phyloP scores from a whole-genome alignment of 208 protist species.

The Leishmania major region DNA sequence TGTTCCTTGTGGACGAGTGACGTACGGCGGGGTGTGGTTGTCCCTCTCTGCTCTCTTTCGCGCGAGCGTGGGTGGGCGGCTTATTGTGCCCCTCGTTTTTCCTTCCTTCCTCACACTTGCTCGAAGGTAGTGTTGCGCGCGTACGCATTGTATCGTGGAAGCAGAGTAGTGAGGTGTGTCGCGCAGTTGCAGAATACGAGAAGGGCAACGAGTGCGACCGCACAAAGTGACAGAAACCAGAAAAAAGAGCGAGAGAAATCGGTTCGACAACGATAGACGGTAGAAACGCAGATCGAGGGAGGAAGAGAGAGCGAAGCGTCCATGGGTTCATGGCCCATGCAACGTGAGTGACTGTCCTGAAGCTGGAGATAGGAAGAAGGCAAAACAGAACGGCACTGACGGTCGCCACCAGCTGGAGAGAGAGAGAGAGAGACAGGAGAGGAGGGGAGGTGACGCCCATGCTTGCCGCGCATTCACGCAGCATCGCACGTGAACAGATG shows the following conservation, averaged over 20 bases:
- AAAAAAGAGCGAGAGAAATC: neutral
- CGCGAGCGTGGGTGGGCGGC: neutral
- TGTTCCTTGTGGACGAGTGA: neutral
- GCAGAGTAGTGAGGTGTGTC: neutral
- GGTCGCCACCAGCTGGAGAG: neutral
- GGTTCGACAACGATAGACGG: neutral
- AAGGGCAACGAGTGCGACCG: neutral
- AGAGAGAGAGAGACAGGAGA: neutral
- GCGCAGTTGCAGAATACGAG: neutral
- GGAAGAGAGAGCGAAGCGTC: neutral
- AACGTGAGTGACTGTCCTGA: neutral
- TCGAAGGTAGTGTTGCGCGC: neutral
- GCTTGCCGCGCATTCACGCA: neutral
- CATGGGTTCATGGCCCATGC: neutral
- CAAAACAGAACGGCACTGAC: neutral
- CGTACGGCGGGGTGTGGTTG: neutral
- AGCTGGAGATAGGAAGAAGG: neutral
- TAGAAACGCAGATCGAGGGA: neutral
- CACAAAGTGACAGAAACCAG: neutral
- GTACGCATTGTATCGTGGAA: neutral
- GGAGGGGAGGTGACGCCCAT: neutral
- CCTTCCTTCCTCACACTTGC: neutral
- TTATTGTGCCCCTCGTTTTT: neutral
- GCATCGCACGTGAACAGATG: neutral
- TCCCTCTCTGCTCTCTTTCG: neutral